Conservation (phyloP, 2,329 filamentous ascomycete genomes). For the Incumbomyces lentus region DNA sequence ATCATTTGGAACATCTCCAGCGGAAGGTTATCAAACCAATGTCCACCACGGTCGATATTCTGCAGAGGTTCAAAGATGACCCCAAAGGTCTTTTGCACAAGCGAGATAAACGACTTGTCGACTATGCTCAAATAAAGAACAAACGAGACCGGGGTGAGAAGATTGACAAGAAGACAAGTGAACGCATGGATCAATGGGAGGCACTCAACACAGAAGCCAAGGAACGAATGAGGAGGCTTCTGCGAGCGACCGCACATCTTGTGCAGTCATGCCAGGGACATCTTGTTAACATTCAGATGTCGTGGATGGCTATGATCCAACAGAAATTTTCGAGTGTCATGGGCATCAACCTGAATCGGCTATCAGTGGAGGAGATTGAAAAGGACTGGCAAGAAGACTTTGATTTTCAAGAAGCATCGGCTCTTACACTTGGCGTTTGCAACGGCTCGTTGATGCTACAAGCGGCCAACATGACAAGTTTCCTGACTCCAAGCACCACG, state of each 20-base stretch:
- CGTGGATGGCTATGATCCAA: conserved; percentile 75
- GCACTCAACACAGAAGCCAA: conserved; percentile 89
- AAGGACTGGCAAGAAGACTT: conserved; percentile 71
- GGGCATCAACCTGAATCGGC: conserved; percentile 59
- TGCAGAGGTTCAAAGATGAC: conserved; percentile 19
- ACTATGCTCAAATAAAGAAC: conserved; percentile 73
- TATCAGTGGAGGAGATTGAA: conserved; percentile 63
- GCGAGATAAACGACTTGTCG: conserved; percentile 79
- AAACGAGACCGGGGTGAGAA: conserved; percentile 73
- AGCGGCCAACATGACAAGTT: conserved; percentile 49
- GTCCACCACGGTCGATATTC: conserved; percentile 12
- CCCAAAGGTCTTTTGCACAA: conserved; percentile 88
- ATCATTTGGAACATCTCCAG: conserved; percentile 54
- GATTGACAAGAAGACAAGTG: conserved; percentile 71
- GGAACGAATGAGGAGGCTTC: conserved; percentile 79
- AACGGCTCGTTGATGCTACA: conserved; percentile 58
- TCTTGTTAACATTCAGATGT: conserved; percentile 72
- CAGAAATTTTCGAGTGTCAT: conserved; percentile 45
- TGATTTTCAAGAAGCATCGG: conserved; percentile 60
- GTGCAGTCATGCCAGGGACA: conserved; percentile 74
- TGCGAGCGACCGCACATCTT: conserved; percentile 67
- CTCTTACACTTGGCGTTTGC: conserved; percentile 63
- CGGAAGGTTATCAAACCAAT: conserved; percentile 6
- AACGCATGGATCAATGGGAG: conserved; percentile 79
- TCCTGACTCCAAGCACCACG: conserved; percentile 44